Conservation (phyloP, 306 rosid genomes). For the Spatholobus suberectus region DNA sequence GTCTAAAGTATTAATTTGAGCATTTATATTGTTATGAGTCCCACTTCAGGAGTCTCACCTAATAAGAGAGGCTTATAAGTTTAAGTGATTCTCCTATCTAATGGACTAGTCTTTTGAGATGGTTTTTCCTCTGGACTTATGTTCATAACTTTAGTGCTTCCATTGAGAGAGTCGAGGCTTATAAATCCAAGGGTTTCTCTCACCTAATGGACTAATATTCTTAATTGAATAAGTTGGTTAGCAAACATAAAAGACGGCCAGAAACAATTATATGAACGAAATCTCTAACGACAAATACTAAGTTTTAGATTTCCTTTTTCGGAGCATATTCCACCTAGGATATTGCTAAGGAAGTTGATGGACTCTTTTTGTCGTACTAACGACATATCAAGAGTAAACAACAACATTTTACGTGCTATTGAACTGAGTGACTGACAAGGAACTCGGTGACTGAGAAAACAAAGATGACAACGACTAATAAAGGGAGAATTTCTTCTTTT, state of each 20-base stretch:
- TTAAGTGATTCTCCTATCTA: too few relatives aligned
- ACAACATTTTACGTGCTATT: too few relatives aligned
- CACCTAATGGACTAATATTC: too few relatives aligned
- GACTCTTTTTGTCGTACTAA: background rate
- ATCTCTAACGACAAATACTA: background rate
- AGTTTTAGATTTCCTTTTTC: background rate
- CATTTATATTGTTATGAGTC: too few relatives aligned
- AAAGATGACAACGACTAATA: background rate
- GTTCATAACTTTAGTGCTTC: too few relatives aligned
- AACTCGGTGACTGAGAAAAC: background rate
- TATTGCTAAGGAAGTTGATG: background rate
- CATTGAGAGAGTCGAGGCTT: too few relatives aligned
- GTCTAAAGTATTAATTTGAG: background rate
- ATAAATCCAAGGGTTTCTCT: too few relatives aligned
- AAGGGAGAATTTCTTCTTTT: background rate
- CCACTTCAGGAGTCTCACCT: too few relatives aligned
- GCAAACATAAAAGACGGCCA: background rate
- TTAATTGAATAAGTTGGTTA: background rate
- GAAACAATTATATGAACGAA: background rate
- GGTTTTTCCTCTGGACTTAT: too few relatives aligned
- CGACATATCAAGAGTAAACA: background rate
- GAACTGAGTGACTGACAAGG: background rate
- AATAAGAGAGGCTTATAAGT: too few relatives aligned
- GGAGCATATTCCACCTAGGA: background rate
- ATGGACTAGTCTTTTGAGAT: too few relatives aligned